Base-by-base conservation (phyloP, 2,329 filamentous ascomycete genomes). In the Fusarium keratoplasticum region DNA sequence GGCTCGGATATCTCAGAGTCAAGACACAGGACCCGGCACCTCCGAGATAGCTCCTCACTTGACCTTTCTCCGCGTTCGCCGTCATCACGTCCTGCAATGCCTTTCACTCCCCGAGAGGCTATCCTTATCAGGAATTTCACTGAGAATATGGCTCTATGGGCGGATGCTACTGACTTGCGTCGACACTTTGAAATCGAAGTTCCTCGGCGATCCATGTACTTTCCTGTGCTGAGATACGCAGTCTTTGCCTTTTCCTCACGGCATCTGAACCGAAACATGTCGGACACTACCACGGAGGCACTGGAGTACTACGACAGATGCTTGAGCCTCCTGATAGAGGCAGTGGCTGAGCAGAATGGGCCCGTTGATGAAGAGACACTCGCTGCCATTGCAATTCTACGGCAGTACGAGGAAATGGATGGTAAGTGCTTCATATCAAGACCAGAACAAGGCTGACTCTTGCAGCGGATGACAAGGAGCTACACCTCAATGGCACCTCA, bases 101-200 rank as follows among this genome's bases (percentile, higher is more conserved):
- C 54, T 3, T 58, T 58, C 6, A 58, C 54, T 16, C 31, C 31
- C 2, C 9, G 54, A 27, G 54, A 58, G 6, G 54, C 54, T 9
- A 36, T 58, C 6, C 54, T 58, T 4, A 38, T 58, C 4, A 27
- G 54, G 4, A 58, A 58, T 25, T 58, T 58, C 22, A 58, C 54
- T 9, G 54, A 58, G 20, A 58, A 58, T 3, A 58, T 58, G 54
- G 54, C 54, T 25, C 20, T 58, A 4, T 58, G 54, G 54, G 54
- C 71, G 25, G 71, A 73, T 18, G 61, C 65, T 2, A 73, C 71
- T 7, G 71, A 73, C 33, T 14, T 73, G 29, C 67, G 62, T 22
- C 71, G 71, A 1, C 69, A 73, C 44, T 73, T 73, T 38, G 71
- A 73, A 52, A 61, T 73, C 25, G 71, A 73, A 54, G 71, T 73